These are phyloP conservation scores for Sporisorium exsertum DNA, from an alignment of 1,284 basidiomycete genomes.

Conservation along the genomic window DNA sequence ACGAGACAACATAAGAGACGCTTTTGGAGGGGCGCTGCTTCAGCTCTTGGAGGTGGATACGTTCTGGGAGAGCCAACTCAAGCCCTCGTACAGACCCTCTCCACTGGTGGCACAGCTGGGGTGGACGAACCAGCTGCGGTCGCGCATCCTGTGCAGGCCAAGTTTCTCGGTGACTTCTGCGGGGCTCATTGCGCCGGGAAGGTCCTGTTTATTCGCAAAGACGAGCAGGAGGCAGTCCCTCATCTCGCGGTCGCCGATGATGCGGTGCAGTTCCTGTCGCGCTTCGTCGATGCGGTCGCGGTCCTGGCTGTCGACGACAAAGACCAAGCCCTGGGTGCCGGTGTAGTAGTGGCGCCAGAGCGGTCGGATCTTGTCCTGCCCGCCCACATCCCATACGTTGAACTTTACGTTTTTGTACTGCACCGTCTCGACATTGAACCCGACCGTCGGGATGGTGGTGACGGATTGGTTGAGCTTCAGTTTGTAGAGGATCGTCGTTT, in stretches of 20 bases:
- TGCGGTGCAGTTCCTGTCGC: constrained; percentile 93
- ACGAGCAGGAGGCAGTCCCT: constrained; percentile 95
- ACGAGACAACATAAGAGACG: too few relatives aligned
- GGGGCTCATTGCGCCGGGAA: constrained; percentile 97
- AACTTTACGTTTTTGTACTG: constrained; percentile 71
- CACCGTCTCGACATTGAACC: constrained; percentile 72
- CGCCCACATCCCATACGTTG: constrained; percentile 70
- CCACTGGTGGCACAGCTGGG: constrained; percentile 72
- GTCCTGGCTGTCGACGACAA: constrained; percentile 82
- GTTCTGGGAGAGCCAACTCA: constrained; percentile 64
- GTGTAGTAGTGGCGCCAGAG: constrained; percentile 94
- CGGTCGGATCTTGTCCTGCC: constrained; percentile 72
- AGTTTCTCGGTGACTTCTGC: constrained; percentile 98
- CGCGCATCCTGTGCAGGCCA: constrained; percentile 93
- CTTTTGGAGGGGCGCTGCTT: not conserved
- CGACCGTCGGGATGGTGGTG: constrained; percentile 97
- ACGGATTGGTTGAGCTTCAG: constrained; percentile 99
- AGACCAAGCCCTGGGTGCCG: constrained; percentile 75
- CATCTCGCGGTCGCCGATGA: constrained; percentile 98
- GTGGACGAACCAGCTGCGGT: constrained; percentile 98
- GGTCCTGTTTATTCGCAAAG: constrained; percentile 99
- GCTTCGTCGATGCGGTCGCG: constrained; percentile 96
- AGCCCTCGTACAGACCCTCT: constrained; percentile 66
- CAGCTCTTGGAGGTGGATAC: constrained; percentile 46
- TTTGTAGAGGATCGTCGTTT: constrained; percentile 89